phyloP scores from a whole-genome alignment of 345 rosid species.

The Fremontodendron californicum region DNA sequence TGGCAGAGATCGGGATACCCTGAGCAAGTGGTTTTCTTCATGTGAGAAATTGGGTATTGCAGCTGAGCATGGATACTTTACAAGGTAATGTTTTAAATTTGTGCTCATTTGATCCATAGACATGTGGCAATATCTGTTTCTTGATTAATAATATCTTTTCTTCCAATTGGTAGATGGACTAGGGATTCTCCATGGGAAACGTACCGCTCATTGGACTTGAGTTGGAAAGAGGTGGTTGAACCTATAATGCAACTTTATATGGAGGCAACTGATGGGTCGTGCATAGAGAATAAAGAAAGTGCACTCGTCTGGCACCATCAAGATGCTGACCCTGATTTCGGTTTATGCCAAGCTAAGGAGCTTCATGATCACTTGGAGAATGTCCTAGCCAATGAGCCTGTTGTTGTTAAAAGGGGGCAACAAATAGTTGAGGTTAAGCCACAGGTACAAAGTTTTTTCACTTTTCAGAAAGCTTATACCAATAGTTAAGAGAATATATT shows the following conservation, averaged over 20 bases:
- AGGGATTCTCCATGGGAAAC: slow-evolving; percentile 58
- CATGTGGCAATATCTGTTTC: not conserved
- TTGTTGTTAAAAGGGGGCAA: slow-evolving; percentile 76
- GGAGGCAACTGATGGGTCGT: slow-evolving; percentile 82
- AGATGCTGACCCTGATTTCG: slow-evolving; percentile 68
- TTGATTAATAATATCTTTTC: not conserved
- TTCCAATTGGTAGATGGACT: slow-evolving; percentile 45
- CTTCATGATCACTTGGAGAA: slow-evolving; percentile 81
- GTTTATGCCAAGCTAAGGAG: slow-evolving; percentile 76
- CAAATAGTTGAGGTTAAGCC: slow-evolving; percentile 86
- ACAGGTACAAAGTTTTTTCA: slow-evolving; percentile 48
- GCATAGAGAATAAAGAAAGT: slow-evolving; percentile 70
- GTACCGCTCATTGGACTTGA: slow-evolving; percentile 32
- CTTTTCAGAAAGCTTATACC: not conserved
- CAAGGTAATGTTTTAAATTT: slow-evolving; percentile 40
- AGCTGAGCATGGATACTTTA: slow-evolving; percentile 83
- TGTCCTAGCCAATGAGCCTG: slow-evolving; percentile 83
- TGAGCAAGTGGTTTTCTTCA: slow-evolving; percentile 67
- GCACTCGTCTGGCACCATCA: slow-evolving; percentile 87
- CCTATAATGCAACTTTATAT: slow-evolving; percentile 78
- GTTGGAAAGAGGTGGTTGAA: slow-evolving; percentile 64
- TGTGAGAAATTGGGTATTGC: slow-evolving; percentile 68
- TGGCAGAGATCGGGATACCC: slow-evolving; percentile 72
- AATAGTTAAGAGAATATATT: not conserved
- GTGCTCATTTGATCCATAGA: not conserved